Conservation (phyloP, 371 early-diverging fungal species). For the Actinomortierella ambigua region DNA sequence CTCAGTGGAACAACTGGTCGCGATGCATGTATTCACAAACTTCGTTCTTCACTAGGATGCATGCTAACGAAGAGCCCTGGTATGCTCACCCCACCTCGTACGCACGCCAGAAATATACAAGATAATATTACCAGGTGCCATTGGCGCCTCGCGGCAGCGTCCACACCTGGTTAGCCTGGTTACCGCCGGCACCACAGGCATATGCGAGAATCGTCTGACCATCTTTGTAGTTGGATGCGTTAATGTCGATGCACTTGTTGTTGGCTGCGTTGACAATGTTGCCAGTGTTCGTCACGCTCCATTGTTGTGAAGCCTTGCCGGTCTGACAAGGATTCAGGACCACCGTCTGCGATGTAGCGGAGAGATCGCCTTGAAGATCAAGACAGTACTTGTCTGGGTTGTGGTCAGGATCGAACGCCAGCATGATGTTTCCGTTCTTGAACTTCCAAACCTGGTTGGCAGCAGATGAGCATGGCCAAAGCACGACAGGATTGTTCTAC, state of each 20-base stretch:
- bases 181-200: slow-evolving; percentile 26
- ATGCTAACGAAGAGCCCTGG: too few relatives aligned
- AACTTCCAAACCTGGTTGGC: slow-evolving; percentile 47
- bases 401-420: slow-evolving; percentile 32
- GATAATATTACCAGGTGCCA: slow-evolving; percentile 39
- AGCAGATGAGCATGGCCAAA: slow-evolving; percentile 24
- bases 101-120: too few relatives aligned
- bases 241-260: slow-evolving; percentile 30
- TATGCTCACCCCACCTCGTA: too few relatives aligned
- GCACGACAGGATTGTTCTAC: slow-evolving; percentile 27
- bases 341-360: slow-evolving; percentile 6
- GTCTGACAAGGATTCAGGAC: slow-evolving; percentile 32
- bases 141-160: slow-evolving; percentile 29
- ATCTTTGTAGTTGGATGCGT: slow-evolving; percentile 12
- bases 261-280: slow-evolving; percentile 28
- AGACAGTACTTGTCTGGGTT: slow-evolving; percentile 27
- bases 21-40: too few relatives aligned
- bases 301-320: slow-evolving; percentile 23
- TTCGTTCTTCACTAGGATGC: too few relatives aligned
- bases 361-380: slow-evolving; percentile 16
- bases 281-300: slow-evolving; percentile 31
- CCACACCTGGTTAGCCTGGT: slow-evolving; percentile 42
- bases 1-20: too few relatives aligned
- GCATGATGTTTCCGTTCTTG: slow-evolving; percentile 30
- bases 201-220: slow-evolving; percentile 17